A percentile compares a stretch with the other conserved stretches of the same genome.
These are phyloP conservation scores for Anacardium occidentale DNA, from an alignment of 345 rosid species.

Conservation along the genomic window DNA sequence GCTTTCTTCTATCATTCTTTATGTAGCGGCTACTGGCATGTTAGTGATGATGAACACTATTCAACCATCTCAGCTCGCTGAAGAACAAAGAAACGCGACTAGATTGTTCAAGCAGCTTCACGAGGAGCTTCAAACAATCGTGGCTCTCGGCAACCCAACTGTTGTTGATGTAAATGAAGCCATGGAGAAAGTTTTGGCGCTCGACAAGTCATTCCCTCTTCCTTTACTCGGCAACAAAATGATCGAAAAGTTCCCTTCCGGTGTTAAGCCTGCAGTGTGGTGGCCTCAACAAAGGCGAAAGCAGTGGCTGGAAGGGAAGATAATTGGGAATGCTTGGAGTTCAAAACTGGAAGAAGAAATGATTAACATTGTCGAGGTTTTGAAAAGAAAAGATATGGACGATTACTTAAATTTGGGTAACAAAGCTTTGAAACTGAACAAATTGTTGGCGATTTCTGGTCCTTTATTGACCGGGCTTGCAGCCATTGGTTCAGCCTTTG, in stretches of 20 bases:
- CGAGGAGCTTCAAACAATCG: conserved; percentile 27
- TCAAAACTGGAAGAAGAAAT: conserved; percentile 40
- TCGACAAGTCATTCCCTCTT: conserved; percentile 59
- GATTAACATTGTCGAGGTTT: conserved; percentile 29
- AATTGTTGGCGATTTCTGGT: conserved; percentile 41
- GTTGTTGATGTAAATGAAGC: conserved; percentile 37
- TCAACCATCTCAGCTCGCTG: conserved; percentile 63
- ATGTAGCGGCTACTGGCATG: conserved; percentile 39
- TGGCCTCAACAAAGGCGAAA: conserved; percentile 33
- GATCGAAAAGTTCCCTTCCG: conserved; percentile 51
- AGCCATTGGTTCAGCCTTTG: conserved; percentile 39
- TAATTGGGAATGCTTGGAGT: conserved; percentile 41
- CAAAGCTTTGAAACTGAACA: conserved; percentile 40
- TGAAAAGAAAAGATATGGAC: conserved; percentile 42
- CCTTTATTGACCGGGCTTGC: conserved; percentile 46
- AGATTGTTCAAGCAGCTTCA: conserved; percentile 52
- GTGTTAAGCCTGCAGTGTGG: conserved; percentile 50
- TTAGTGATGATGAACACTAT: conserved; percentile 43
- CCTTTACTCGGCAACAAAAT: conserved; percentile 47
- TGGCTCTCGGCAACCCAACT: conserved; percentile 29
- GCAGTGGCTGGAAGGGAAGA: background rate
- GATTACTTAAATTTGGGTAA: conserved; percentile 43
- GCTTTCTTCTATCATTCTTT: conserved; percentile 40
- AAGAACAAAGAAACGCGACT: conserved; percentile 55
- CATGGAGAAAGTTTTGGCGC: conserved; percentile 43